phyloP scores from a whole-genome alignment of 192 early-diverging fungal species.

The Mortierella antarctica region DNA sequence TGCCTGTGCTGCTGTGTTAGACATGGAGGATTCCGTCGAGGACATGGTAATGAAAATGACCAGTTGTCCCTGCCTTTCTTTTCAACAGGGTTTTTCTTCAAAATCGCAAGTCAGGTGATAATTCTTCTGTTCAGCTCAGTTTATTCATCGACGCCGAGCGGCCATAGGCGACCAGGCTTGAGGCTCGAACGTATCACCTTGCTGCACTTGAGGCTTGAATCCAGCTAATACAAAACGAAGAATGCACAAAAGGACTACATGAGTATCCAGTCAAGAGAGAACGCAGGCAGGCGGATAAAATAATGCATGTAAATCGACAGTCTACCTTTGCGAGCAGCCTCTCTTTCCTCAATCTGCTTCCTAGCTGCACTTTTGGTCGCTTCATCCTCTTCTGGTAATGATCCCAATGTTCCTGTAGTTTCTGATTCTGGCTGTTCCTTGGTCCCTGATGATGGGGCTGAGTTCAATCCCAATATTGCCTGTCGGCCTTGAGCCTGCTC shows the following conservation, averaged over 20 bases:
- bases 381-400: conserved; percentile 6
- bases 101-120: no score
- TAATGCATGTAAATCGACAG: not conserved
- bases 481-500: conserved; percentile 39
- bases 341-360: conserved; percentile 49
- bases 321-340: conserved; percentile 48
- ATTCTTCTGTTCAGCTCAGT: no score
- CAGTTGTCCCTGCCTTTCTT: no score
- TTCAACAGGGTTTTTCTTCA: no score
- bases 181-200: conserved; percentile 43
- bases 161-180: conserved; percentile 47
- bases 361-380: conserved; percentile 33
- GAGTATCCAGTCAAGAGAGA: not conserved
- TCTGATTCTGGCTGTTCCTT: not conserved
- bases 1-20: no score
- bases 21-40: no score
- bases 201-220: conserved; percentile 51
- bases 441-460: not conserved
- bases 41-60: no score
- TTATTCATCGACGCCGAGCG: conserved; percentile 22
- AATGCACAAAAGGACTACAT: not conserved
- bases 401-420: not conserved
- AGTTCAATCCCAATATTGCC: conserved; percentile 15
- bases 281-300: not conserved
- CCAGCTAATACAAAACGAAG: conserved; percentile 11